Conservation (phyloP, 1,139 yeast genomes). For the Debaryomyces robertsiae region DNA sequence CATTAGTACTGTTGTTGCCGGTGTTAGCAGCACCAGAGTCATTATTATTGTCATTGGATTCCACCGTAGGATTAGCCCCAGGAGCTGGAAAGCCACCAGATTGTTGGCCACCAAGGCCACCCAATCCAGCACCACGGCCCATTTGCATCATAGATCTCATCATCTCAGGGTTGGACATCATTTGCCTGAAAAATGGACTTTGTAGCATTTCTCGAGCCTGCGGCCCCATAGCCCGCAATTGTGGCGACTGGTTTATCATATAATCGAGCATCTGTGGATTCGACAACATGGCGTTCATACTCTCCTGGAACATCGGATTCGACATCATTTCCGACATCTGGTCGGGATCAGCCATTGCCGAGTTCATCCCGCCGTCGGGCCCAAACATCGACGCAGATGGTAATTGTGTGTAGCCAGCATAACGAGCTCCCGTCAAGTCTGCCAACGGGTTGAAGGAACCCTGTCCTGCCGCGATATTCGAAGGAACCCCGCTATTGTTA, state of each 20-base stretch:
- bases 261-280: slow-evolving; percentile 84
- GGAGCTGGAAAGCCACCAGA: slow-evolving; percentile 58
- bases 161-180: slow-evolving; percentile 84
- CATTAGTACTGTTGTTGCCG: slow-evolving; percentile 16
- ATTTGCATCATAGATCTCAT: slow-evolving; percentile 80
- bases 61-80: slow-evolving; percentile 43
- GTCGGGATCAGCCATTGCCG: slow-evolving; percentile 69
- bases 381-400: slow-evolving; percentile 92
- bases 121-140: slow-evolving; percentile 39
- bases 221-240: slow-evolving; percentile 84
- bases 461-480: slow-evolving; percentile 82
- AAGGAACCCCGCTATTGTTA: slow-evolving; percentile 50
- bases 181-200: slow-evolving; percentile 79
- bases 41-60: slow-evolving; percentile 8
- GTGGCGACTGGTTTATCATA: slow-evolving; percentile 82
- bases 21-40: slow-evolving; percentile 19
- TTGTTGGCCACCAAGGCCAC: slow-evolving; percentile 15
- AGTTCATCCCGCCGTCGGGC: slow-evolving; percentile 88
- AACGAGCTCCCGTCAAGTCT: slow-evolving; percentile 91
- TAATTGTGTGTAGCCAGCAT: slow-evolving; percentile 87
- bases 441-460: slow-evolving; percentile 90
- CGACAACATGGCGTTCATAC: slow-evolving; percentile 74
- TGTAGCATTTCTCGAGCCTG: slow-evolving; percentile 85
- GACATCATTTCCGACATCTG: slow-evolving; percentile 75
- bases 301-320: slow-evolving; percentile 77